Base-by-base conservation (phyloP, 2,329 filamentous ascomycete genomes). In the Gremmenia infestans region DNA sequence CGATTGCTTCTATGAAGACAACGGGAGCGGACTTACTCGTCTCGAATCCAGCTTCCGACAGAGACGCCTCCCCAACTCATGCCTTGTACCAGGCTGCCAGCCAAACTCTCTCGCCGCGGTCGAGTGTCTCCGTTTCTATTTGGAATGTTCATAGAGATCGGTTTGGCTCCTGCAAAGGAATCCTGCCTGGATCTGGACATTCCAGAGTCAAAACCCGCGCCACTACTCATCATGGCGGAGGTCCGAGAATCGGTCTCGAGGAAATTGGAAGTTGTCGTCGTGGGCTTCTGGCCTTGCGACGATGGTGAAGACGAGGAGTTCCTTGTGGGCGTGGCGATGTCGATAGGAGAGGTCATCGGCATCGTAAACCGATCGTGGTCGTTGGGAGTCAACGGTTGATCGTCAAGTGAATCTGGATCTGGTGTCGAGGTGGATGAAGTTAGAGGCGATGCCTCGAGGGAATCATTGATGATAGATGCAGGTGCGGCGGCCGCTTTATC, bases 51-150 rank as follows among this genome's bases (percentile, higher is more conserved):
- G 69, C 93, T 97, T 60, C 93, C 93, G 63, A 97, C 90, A 8
- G 93, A 97, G 58, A 96, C 85, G 63, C 92, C 93, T 70, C 93
- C 93, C 92, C 93, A 99, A 74, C 92, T 97, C 86, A 96, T 91
- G 66, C 93, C 92, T 61, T 86, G 88, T 74, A 86, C 83, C 56
- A 86, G 72, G 68, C 83, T 87, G 49, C 82, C 83, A 15, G 82
- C 83, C 36, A 86, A 71, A 55, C 79, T 83, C 70, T 87, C 84
- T 64, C 83, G 77, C 60, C 83, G 78, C 53, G 76, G 79, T 59
- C 82, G 79, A 68, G 76, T 78, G 64, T 78, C 76, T 65, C 76
- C 73, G 63, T 83, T 81, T 71, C 82, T 79, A 68, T 84, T 85
- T 51, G 81, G 78, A 65, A 85, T 86, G 57, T 67, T 80, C 77